Conservation (phyloP, 331 rosid species). For the Saraca asoca region DNA sequence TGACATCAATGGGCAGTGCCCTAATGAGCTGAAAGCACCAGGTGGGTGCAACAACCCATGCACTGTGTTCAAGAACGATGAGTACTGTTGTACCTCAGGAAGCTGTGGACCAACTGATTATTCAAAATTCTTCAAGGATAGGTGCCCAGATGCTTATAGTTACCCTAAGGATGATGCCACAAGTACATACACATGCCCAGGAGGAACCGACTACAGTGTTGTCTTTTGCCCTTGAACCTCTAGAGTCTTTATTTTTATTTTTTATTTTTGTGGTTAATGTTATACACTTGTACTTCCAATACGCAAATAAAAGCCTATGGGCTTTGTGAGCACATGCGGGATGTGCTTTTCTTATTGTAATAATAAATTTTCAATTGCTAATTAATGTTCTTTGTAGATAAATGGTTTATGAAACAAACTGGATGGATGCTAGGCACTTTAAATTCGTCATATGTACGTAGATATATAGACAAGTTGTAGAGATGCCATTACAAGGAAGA, state of each 20-base stretch:
- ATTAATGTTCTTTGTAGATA: no score
- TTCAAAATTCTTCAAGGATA: constrained; percentile 53
- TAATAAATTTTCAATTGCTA: no score
- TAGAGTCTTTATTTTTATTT: no score
- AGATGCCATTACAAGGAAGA: no score
- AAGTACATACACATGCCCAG: constrained; percentile 49
- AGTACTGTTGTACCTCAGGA: constrained; percentile 56
- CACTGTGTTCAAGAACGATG: constrained; percentile 46
- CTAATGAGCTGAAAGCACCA: constrained; percentile 19
- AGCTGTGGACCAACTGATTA: constrained; percentile 41
- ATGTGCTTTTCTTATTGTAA: not conserved
- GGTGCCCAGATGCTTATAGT: constrained; percentile 64
- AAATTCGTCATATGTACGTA: no score
- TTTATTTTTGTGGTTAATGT: no score
- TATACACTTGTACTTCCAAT: no score
- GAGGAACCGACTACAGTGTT: constrained; percentile 57
- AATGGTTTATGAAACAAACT: no score
- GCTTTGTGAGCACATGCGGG: not conserved
- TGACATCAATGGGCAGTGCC: constrained; percentile 58
- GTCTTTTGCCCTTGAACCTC: constrained; percentile 58
- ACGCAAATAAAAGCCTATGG: constrained; percentile 9
- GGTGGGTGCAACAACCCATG: constrained; percentile 70
- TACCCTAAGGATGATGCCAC: constrained; percentile 61
- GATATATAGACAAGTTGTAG: no score
- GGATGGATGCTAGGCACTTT: no score